Percentiles rank a stretch among this genome's conserved stretches.
These are phyloP conservation scores for Theileria parva DNA, from an alignment of 169 alveolate genomes.

Conservation along the genomic window DNA sequence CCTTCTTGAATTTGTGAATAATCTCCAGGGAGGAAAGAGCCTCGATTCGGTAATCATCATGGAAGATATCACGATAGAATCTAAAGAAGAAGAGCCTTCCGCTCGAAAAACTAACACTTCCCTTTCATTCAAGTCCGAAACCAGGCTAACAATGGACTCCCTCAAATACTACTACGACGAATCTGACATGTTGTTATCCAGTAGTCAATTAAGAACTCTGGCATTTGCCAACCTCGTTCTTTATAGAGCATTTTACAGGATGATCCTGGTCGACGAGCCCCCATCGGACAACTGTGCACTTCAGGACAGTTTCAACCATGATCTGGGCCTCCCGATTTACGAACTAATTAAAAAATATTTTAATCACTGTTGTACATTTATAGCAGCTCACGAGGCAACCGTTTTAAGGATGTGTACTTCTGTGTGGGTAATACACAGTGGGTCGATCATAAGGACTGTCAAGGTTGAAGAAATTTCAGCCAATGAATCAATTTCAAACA, in stretches of 20 bases:
- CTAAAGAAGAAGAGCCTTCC: not conserved
- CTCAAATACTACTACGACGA: not conserved
- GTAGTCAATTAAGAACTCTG: conserved; percentile 67
- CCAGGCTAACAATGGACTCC: conserved; percentile 18
- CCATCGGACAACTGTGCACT: conserved; percentile 65
- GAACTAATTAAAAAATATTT: not conserved
- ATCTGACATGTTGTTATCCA: conserved; percentile 19
- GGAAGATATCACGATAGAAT: conserved; percentile 5
- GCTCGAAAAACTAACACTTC: not conserved
- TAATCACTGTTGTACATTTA: conserved; percentile 19
- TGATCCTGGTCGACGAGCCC: conserved; percentile 80
- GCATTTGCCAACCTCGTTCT: conserved; percentile 74
- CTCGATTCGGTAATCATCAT: conserved; percentile 41
- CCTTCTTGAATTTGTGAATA: conserved; percentile 33
- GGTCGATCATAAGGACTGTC: conserved; percentile 7
- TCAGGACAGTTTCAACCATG: not conserved
- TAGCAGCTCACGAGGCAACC: conserved; percentile 48
- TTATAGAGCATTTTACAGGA: conserved; percentile 69
- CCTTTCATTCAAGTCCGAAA: not conserved
- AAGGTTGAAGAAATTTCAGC: not conserved
- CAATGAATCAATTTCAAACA: conserved; percentile 17
- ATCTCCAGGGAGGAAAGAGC: conserved; percentile 21
- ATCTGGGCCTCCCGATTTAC: conserved; percentile 26
- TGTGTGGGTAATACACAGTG: conserved; percentile 6
- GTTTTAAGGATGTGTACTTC: not conserved